Evolutionary conservation across 129 eudicot species (phyloP).

Genomic region (Tanacetum coccineum): DNA sequence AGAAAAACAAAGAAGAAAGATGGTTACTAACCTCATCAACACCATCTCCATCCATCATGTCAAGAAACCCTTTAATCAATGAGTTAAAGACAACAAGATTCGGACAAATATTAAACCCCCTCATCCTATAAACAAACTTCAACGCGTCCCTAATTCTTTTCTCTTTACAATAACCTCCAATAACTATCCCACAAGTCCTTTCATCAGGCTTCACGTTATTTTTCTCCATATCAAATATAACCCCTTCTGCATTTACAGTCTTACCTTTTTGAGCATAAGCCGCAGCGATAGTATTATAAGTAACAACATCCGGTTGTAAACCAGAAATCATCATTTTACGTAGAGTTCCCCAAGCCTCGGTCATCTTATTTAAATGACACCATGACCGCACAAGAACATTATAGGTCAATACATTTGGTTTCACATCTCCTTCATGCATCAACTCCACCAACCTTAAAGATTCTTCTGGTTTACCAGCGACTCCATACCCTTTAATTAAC

Average conservation of each 20-base stretch:
- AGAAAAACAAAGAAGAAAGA: neutral
- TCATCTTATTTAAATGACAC: constrained; percentile 40
- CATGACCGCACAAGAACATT: constrained; percentile 50
- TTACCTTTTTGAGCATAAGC: constrained; percentile 43
- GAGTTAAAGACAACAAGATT: constrained; percentile 52
- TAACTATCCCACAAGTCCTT: constrained; percentile 45
- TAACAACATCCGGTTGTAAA: constrained; percentile 43
- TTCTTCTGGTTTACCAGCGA: constrained; percentile 50
- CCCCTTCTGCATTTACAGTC: constrained; percentile 36
- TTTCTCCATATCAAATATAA: constrained; percentile 47
- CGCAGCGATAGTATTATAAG: constrained; percentile 48
- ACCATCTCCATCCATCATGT: constrained; percentile 39
- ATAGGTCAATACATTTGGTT: constrained; percentile 49
- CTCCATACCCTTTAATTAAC: constrained; percentile 47
- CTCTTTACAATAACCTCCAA: constrained; percentile 52
- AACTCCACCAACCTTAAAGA: constrained; percentile 25
- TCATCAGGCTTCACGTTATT: constrained; percentile 43
- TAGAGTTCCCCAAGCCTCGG: constrained; percentile 46
- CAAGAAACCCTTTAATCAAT: constrained; percentile 49
- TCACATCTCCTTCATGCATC: constrained; percentile 34
- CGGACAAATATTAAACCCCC: constrained; percentile 34
- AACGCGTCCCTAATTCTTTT: constrained; percentile 44
- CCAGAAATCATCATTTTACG: constrained; percentile 42
- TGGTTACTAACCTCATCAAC: constrained; percentile 48
- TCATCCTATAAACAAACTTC: constrained; percentile 55